Evolutionary conservation across 139 green algal species (phyloP), one percentile per base, ranked within the genome.

Genomic region (Volvox africanus): DNA sequence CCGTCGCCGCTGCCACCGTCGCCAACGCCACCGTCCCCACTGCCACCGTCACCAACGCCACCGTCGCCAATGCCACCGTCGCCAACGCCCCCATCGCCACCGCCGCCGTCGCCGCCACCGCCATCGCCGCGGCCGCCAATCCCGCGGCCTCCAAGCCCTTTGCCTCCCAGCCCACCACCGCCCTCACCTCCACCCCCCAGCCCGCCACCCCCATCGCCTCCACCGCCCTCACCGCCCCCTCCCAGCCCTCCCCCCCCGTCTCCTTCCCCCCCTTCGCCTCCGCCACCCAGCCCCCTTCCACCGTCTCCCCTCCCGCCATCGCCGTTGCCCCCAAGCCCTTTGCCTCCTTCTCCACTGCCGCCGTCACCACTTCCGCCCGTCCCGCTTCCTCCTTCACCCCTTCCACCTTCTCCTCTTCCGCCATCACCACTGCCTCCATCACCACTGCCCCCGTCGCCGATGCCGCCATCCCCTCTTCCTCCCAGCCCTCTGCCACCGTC

Each of bases 41-140:
- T 2, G 21, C 80, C 32, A 0, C 12, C 61, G 0, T 71, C 44
- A 16, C 78, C 78, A 32, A 67, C 68, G 5, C 61, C 61, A 5
- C 61, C 82, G 0, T 69, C 22, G 50, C 61, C 78, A 3, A 62
- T 62, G 20, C 78, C 88, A 33, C 88, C 88, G 22, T 84, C 65
- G 26, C 62, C 80, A 19, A 24, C n/a, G n/a, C n/a, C n/a, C n/a
- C n/a, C n/a, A 13, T 71, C 44, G 3, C 78, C 78, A 32, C 85
- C 68, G 5, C 61, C 61, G 14, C 61, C 82, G 0, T 69, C 22
- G 50, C 61, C 78, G 32, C 79, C 79, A 1, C 78, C 88, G 36
- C 88, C 88, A 26, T 84, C 65, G 26, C 62, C 80, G 44, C 87
- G 28, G 26, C 37, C 55, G 18, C 87, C 87, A 12, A 62, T 24